phyloP scores from a whole-genome alignment of 148 eudicot species.

The Silene conica region DNA sequence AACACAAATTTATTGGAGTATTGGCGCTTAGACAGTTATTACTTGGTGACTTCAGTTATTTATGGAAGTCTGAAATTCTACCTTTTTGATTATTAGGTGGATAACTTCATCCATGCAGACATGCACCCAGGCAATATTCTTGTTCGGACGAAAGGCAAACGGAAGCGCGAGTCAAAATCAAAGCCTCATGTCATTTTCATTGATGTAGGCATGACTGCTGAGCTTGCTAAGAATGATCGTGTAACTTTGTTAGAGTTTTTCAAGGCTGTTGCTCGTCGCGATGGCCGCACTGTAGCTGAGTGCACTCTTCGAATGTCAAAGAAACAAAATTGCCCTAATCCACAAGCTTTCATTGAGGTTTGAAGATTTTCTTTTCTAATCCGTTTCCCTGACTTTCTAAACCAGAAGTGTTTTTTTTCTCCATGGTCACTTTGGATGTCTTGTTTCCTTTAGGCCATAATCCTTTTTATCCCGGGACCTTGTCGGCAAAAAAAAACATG shows the following conservation, averaged over 20 bases:
- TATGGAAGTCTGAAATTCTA: background rate
- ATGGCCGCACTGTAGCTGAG: conserved; percentile 88
- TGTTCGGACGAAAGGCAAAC: conserved; percentile 57
- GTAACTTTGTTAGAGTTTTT: conserved; percentile 77
- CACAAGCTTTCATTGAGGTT: conserved; percentile 82
- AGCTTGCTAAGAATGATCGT: conserved; percentile 74
- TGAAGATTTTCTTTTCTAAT: background rate
- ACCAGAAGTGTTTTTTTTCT: background rate
- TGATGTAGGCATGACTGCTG: conserved; percentile 99
- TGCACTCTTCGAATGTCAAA: conserved; percentile 76
- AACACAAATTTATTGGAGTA: background rate
- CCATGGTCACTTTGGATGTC: no score
- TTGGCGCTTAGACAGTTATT: background rate
- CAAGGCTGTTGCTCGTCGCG: conserved; percentile 86
- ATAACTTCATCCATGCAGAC: conserved; percentile 97
- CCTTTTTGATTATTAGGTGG: conserved; percentile 50
- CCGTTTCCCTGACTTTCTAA: background rate
- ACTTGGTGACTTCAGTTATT: background rate
- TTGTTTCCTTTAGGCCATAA: no score
- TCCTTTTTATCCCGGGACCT: no score
- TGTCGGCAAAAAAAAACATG: no score
- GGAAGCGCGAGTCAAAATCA: conserved; percentile 48
- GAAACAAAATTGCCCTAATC: conserved; percentile 86
- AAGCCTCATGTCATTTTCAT: conserved; percentile 92
- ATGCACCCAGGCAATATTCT: conserved; percentile 99